These are phyloP conservation scores for Cryptococcus jaspeensis DNA, from an alignment of 1,284 basidiomycete species.

Conservation along the genomic window DNA sequence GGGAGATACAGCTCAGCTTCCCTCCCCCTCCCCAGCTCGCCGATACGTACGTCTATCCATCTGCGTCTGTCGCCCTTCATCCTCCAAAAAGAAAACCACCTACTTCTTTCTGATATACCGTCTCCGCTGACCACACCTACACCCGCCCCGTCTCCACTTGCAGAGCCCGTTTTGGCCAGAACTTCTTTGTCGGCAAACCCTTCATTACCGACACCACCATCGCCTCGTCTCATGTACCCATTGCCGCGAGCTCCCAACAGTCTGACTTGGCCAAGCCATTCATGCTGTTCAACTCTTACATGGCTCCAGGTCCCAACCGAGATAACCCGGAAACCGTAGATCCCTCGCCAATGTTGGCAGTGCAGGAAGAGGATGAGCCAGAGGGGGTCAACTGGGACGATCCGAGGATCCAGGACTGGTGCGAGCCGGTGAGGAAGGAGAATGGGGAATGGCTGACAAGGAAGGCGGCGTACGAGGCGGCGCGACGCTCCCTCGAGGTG, in stretches of 20 bases:
- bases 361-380: slow-evolving; percentile 15
- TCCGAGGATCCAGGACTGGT: slow-evolving; percentile 40
- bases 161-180: slow-evolving; percentile 28
- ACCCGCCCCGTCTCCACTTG: not conserved
- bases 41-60: slow-evolving; percentile 16
- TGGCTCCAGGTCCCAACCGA: slow-evolving; percentile 32
- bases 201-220: slow-evolving; percentile 31
- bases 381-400: slow-evolving; percentile 41
- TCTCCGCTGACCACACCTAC: not conserved
- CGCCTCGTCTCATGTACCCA: too few species aligned
- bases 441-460: slow-evolving; percentile 37
- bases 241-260: not conserved
- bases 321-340: slow-evolving; percentile 13
- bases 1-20: slow-evolving; percentile 27
- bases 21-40: slow-evolving; percentile 33
- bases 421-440: slow-evolving; percentile 30
- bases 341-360: slow-evolving; percentile 28
- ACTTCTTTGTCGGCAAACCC: slow-evolving; percentile 41
- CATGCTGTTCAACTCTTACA: slow-evolving; percentile 28
- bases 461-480: slow-evolving; percentile 23
- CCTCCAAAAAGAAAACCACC: not conserved
- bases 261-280: slow-evolving; percentile 18
- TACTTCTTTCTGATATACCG: too few species aligned
- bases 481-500: slow-evolving; percentile 16
- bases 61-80: not conserved